These are phyloP conservation scores for Discostella pseudostelligera DNA, from an alignment of 108 stramenopile species.

Conservation along the genomic window DNA sequence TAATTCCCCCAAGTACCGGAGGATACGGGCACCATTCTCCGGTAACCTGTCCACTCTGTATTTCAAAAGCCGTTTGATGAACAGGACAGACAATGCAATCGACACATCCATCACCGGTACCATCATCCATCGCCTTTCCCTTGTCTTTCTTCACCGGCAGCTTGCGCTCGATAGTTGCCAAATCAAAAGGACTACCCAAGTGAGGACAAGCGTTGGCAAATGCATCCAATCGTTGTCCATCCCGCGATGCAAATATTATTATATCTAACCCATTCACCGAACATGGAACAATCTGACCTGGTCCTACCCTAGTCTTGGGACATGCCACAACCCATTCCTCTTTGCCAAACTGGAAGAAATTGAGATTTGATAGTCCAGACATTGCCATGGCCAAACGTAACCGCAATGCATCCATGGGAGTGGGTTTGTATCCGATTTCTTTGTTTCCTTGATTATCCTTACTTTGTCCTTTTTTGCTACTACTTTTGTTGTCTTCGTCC, in stretches of 20 bases:
- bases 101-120: constrained; percentile 70
- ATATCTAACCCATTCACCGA: constrained; percentile 76
- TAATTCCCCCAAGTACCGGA: constrained; percentile 82
- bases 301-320: constrained; percentile 83
- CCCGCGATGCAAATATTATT: constrained; percentile 70
- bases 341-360: constrained; percentile 16
- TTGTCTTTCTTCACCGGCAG: constrained; percentile 47
- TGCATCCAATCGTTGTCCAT: constrained; percentile 78
- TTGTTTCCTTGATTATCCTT: constrained; percentile 7
- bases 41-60: constrained; percentile 87
- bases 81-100: constrained; percentile 95
- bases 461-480: constrained; percentile 1
- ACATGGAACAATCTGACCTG: constrained; percentile 88
- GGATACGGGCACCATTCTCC: constrained; percentile 98
- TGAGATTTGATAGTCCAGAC: constrained; percentile 30
- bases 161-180: constrained; percentile 75
- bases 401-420: constrained; percentile 27
- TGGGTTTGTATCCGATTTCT: constrained; percentile 30
- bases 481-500: constrained; percentile 7
- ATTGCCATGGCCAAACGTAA: constrained; percentile 40
- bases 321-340: constrained; percentile 83
- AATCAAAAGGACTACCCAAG: constrained; percentile 94
- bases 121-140: constrained; percentile 29
- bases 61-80: constrained; percentile 91
- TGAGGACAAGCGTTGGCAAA: constrained; percentile 95